Evolutionary conservation across 352 stramenopile genomes (phyloP), one percentile per base, ranked within the genome.

Genomic region (Phytophthora rubi): DNA sequence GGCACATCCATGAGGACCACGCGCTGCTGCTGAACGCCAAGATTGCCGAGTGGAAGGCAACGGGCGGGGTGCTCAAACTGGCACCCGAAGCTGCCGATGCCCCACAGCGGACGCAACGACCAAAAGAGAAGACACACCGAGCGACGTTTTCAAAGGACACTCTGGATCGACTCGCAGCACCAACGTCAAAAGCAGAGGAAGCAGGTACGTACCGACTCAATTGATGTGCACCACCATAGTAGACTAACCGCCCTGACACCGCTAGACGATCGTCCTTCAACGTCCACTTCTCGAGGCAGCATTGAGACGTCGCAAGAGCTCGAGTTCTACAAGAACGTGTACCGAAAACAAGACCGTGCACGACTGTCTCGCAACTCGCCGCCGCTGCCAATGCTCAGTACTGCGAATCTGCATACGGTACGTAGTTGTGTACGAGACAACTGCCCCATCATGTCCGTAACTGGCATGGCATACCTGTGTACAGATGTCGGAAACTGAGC

Each of bases 1-100:
- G 69, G 23, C 82, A 88, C n/a, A 85, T 91, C 23, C 76, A 86
- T 54, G 82, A 89, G 48, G 81, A 91, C 62, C 82, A 90, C 47
- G 59, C 73, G 18, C 39, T 90, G 56, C 72, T 90, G 26, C 45
- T 89, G 15, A 77, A 73, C 12, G 73, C 74, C 15, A 91, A 89
- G 68, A 70, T 85, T 21, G 70, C 68, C 5, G 76, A 91, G 52
- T 90, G 81, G 83, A 89, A 81, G 58, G 58, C 68, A 7, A 65
- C 73, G 15, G 81, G 76, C 1, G 71, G 77, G 6, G 21, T 64
- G 35, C 13, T 35, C 0, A 71, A 62, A 23, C 39, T 65, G 28
- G 12, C 42, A 9, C 28, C 42, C n/a, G 35, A 73, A 15, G 59
- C 21, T 12, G 23, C 44, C 16, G 54, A 51, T 16, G 57, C 26